Evolutionary conservation across 1,139 yeast genomes (phyloP).

Genomic region (Lodderomyces pseudojiufengensis): DNA sequence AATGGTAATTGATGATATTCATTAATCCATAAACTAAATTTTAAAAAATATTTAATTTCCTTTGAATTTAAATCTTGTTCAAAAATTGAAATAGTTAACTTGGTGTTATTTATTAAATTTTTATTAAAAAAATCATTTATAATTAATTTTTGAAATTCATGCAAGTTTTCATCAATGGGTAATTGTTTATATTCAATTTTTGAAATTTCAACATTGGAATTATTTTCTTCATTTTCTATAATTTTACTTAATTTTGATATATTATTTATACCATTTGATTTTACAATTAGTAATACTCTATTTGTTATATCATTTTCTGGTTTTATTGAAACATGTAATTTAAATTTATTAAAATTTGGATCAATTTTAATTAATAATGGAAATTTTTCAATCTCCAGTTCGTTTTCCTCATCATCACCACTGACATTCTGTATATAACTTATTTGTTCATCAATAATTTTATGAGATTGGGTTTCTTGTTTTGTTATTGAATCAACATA

Average conservation of each 20-base stretch:
- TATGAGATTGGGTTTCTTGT: conserved; percentile 15
- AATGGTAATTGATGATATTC: conserved; percentile 6
- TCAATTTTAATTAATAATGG: conserved; percentile 31
- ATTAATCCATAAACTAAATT: conserved; percentile 32
- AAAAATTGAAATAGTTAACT: conserved; percentile 31
- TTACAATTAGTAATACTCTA: conserved; percentile 27
- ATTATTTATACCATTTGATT: conserved; percentile 13
- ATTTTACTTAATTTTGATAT: conserved; percentile 9
- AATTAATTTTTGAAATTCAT: conserved; percentile 23
- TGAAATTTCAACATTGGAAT: conserved; percentile 19
- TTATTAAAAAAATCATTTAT: conserved; percentile 30
- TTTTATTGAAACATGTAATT: conserved; percentile 25
- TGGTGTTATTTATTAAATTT: conserved; percentile 16
- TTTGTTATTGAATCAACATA: conserved; percentile 15
- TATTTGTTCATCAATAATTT: conserved; percentile 15
- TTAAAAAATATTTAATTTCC: conserved; percentile 22
- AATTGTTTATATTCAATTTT: conserved; percentile 24
- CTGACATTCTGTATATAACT: conserved; percentile 25
- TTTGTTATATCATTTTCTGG: conserved; percentile 10
- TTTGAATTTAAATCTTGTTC: conserved; percentile 18
- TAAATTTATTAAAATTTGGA: conserved; percentile 21
- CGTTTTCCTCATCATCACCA: too few relatives aligned
- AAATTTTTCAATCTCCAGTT: conserved; percentile 1
- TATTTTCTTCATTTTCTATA: conserved; percentile 7
- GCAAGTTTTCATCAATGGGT: conserved; percentile 22